Percentiles rank a stretch among this genome's conserved stretches.
Conservation (phyloP, 2,329 filamentous ascomycete genomes). For the Xylaria sp. region DNA sequence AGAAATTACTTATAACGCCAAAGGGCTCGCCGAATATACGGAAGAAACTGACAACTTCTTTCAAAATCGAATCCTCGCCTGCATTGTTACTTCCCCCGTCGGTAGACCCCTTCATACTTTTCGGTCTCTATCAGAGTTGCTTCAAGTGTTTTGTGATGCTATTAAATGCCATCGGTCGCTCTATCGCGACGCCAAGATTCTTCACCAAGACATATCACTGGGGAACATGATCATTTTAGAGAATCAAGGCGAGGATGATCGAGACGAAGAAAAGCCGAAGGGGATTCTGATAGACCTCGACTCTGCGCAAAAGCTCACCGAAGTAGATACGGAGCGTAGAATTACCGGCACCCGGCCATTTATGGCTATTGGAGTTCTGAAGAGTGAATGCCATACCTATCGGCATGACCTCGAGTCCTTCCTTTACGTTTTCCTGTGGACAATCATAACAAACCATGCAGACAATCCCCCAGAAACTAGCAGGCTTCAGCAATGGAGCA, state of each 20-base stretch:
- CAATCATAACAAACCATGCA: constrained; percentile 31
- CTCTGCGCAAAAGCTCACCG: constrained; percentile 28
- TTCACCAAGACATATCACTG: constrained; percentile 35
- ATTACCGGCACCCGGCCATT: constrained; percentile 33
- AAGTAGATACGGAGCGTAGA: constrained; percentile 5
- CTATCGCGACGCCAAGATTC: constrained; percentile 28
- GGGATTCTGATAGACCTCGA: constrained; percentile 38
- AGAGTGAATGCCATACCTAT: constrained; percentile 31
- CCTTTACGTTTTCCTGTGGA: constrained; percentile 36
- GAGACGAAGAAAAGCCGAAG: constrained; percentile 19
- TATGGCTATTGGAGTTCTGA: constrained; percentile 36
- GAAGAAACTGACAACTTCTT: constrained; percentile 31
- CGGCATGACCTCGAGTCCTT: constrained; percentile 38
- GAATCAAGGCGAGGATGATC: constrained; percentile 14
- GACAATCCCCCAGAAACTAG: constrained; percentile 28
- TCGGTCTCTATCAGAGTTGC: constrained; percentile 26
- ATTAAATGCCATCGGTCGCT: constrained; percentile 36
- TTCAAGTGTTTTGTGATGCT: constrained; percentile 33
- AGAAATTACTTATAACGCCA: constrained; percentile 5
- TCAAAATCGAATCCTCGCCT: constrained; percentile 32
- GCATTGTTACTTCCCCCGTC: constrained; percentile 33
- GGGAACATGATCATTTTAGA: constrained; percentile 36
- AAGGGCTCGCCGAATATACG: constrained; percentile 24
- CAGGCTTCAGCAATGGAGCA: constrained; percentile 32
- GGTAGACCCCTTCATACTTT: constrained; percentile 34